Percentiles rank a stretch among this genome's conserved stretches.
These are phyloP conservation scores for Tulasnella sp. DNA, from an alignment of 768 basidiomycete species.

Conservation along the genomic window DNA sequence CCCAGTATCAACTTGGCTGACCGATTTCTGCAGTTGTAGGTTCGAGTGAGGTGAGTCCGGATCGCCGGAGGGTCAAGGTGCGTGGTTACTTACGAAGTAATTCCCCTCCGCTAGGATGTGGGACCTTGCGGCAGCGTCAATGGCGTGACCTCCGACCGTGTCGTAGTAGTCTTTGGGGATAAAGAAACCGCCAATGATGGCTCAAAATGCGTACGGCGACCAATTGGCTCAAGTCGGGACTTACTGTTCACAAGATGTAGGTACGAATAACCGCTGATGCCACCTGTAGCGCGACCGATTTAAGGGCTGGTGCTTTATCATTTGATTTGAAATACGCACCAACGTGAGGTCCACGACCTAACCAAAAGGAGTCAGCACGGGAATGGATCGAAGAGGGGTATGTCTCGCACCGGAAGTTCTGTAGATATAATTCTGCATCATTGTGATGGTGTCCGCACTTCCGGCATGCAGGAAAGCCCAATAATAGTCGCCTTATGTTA, in stretches of 20 bases:
- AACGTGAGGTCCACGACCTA: conserved; percentile 9
- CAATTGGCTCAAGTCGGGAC: no score
- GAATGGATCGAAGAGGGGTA: no score
- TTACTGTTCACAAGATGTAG: no score
- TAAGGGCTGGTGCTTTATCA: not conserved
- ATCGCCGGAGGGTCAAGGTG: no score
- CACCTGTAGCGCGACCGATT: not conserved
- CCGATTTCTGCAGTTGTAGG: not conserved
- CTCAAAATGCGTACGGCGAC: no score
- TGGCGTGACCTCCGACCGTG: not conserved
- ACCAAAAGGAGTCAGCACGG: not conserved
- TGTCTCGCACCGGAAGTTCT: not conserved
- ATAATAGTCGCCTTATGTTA: not conserved
- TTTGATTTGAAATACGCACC: not conserved
- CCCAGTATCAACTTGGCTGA: not conserved
- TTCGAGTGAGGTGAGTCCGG: not conserved
- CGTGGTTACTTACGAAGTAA: not conserved
- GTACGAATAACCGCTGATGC: no score
- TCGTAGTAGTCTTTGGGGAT: not conserved
- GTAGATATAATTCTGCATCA: conserved; percentile 9
- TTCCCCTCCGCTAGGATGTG: not conserved
- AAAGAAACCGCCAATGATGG: not conserved
- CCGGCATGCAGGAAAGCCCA: not conserved
- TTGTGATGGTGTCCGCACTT: not conserved
- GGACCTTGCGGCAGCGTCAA: not conserved